phyloP scores from a whole-genome alignment of 805 yeast genomes.

The Limtongia smithiae region DNA sequence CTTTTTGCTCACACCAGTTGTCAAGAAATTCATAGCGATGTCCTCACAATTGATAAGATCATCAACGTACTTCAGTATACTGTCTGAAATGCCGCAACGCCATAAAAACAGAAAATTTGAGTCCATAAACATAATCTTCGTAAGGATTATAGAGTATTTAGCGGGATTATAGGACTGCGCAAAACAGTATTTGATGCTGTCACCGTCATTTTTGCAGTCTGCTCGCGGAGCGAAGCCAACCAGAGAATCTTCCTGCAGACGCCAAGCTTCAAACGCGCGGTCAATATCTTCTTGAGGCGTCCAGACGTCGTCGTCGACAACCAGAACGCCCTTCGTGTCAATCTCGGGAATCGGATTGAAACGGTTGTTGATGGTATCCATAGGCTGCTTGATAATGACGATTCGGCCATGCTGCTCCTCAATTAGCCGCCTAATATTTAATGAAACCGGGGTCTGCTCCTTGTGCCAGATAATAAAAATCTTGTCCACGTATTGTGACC shows the following conservation, averaged over 20 bases:
- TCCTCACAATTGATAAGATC: constrained; percentile 28
- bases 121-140: constrained; percentile 29
- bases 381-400: constrained; percentile 20
- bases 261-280: constrained; percentile 28
- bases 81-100: constrained; percentile 28
- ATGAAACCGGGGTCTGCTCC: constrained; percentile 19
- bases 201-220: constrained; percentile 21
- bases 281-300: constrained; percentile 26
- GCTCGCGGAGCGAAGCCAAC: constrained; percentile 29
- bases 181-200: constrained; percentile 25
- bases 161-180: constrained; percentile 20
- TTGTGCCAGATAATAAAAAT: constrained; percentile 28
- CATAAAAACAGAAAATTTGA: constrained; percentile 27
- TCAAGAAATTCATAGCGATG: constrained; percentile 27
- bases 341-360: constrained; percentile 24
- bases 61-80: constrained; percentile 26
- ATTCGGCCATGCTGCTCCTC: constrained; percentile 15
- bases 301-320: constrained; percentile 29
- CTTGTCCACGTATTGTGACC: constrained; percentile 21
- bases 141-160: constrained; percentile 25
- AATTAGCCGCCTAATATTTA: constrained; percentile 15
- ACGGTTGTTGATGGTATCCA: constrained; percentile 27
- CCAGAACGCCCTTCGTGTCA: constrained; percentile 25
- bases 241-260: constrained; percentile 25
- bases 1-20: constrained; percentile 20